phyloP scores from a whole-genome alignment of 805 yeast genomes.

The Sungouiozyma intestinalis region DNA sequence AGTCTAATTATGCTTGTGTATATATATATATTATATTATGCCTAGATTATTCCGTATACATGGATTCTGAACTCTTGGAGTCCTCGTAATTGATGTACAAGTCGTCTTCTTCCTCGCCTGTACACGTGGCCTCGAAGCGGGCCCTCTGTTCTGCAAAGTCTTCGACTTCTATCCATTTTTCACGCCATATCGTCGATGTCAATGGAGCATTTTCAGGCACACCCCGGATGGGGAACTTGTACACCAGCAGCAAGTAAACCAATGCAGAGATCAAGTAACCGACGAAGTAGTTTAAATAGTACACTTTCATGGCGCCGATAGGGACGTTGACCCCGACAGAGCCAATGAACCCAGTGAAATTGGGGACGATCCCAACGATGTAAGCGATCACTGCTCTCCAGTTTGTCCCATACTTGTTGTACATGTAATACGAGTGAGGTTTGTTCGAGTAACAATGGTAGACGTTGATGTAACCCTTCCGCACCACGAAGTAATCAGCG shows the following conservation, averaged over 20 bases:
- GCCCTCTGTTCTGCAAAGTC: slow-evolving; percentile 38
- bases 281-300: slow-evolving; percentile 60
- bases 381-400: slow-evolving; percentile 74
- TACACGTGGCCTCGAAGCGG: background rate
- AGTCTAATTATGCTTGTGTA: no score
- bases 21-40: no score
- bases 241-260: slow-evolving; percentile 44
- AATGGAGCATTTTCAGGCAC: slow-evolving; percentile 31
- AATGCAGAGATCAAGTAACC: slow-evolving; percentile 56
- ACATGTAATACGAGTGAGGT: slow-evolving; percentile 35
- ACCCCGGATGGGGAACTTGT: slow-evolving; percentile 45
- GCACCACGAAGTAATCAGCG: slow-evolving; percentile 47
- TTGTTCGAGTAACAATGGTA: slow-evolving; percentile 48
- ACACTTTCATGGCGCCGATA: slow-evolving; percentile 63
- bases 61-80: background rate
- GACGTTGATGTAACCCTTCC: slow-evolving; percentile 55
- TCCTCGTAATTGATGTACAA: background rate
- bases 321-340: slow-evolving; percentile 51
- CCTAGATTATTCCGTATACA: background rate
- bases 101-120: background rate
- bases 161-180: slow-evolving; percentile 52
- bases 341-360: slow-evolving; percentile 31
- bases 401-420: slow-evolving; percentile 48
- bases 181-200: slow-evolving; percentile 47
- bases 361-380: slow-evolving; percentile 30